Percentiles rank a stretch among this genome's conserved stretches.
Evolutionary conservation across 805 yeast species (phyloP).

Genomic region (Kockiozyma suomiensis): DNA sequence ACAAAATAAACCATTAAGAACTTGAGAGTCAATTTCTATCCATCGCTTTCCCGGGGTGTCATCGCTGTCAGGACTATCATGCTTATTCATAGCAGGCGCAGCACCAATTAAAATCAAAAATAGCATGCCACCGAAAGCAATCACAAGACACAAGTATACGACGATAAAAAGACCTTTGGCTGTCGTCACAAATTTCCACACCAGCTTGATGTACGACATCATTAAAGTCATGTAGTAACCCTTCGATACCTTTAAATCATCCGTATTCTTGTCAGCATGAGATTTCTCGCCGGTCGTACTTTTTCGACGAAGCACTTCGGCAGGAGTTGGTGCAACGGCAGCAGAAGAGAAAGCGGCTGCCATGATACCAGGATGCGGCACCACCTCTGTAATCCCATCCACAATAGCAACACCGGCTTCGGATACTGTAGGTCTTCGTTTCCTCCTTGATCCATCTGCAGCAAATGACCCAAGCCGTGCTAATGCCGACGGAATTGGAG

Average conservation of each 20-base stretch:
- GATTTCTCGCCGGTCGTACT: neutral
- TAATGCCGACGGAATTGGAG: constrained; percentile 15
- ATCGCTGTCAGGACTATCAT: constrained; percentile 27
- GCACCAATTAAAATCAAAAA: constrained; percentile 33
- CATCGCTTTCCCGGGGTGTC: constrained; percentile 32
- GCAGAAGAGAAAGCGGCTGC: constrained; percentile 20
- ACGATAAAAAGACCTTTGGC: constrained; percentile 26
- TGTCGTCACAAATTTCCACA: constrained; percentile 13
- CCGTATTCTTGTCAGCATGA: neutral
- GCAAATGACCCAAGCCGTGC: constrained; percentile 1
- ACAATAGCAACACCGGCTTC: constrained; percentile 17
- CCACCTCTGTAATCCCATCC: constrained; percentile 22
- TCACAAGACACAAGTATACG: constrained; percentile 29
- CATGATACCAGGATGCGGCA: constrained; percentile 32
- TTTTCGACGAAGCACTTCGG: constrained; percentile 11
- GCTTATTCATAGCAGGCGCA: constrained; percentile 33
- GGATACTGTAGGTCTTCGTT: constrained; percentile 22
- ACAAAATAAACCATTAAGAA: constrained; percentile 34
- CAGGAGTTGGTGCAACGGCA: constrained; percentile 22
- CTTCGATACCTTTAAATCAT: neutral
- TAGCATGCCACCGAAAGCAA: constrained; percentile 36
- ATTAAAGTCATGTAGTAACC: neutral
- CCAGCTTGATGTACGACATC: constrained; percentile 10
- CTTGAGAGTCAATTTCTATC: constrained; percentile 35
- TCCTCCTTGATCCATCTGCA: neutral